Base-by-base conservation (phyloP, 2,329 filamentous ascomycete species). In the Venturia aucupariae region DNA sequence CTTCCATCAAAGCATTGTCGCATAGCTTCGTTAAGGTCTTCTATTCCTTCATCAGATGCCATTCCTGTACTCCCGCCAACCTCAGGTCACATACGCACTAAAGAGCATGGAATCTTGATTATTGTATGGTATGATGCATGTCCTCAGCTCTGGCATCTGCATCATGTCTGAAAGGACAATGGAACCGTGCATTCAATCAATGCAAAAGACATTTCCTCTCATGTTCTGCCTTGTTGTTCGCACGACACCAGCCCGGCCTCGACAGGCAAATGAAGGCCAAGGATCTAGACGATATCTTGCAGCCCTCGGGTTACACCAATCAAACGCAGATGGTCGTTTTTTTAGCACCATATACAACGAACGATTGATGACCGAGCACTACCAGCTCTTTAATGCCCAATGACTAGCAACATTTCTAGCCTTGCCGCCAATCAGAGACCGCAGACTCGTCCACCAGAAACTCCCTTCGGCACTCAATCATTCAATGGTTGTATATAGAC, bases 261-360 rank as follows among this genome's bases (percentile, higher is more conserved):
- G 51, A 15, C 30, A 35, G 35, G 24, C 15, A 54, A 7, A 55
- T 55, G 51, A 55, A 35, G 19, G 51, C 51, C 27, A 55, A 35
- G 51, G 51, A 35, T 55, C 30, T 35, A 55, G 51, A 35, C 22
- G 51, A 35, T 15, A 55, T 55, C 17, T 19, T 35, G 27, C 51
- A 35, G 13, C 27, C 27, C 13, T 35, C 27, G 51, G 51, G 51
- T 55, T 17, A 55, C 27, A 55, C 51, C 5, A 54, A 54, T 13
- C 48, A 54, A 46, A 54, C 48, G 48, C 48, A 35, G 13, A 55
- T 55, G 15, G n/a, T 55, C 51, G n/a, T 55, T 30, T 55, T 30
- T 15, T 30, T 13, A 54, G 24, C 48, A 27, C 2, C 15, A 3
- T 27, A 27, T 17, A n/a, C n/a, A n/a, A n/a, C 3, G 13, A 15